Base-by-base conservation (phyloP, 148 eudicot genomes). In the Dysphania ambrosioides region DNA sequence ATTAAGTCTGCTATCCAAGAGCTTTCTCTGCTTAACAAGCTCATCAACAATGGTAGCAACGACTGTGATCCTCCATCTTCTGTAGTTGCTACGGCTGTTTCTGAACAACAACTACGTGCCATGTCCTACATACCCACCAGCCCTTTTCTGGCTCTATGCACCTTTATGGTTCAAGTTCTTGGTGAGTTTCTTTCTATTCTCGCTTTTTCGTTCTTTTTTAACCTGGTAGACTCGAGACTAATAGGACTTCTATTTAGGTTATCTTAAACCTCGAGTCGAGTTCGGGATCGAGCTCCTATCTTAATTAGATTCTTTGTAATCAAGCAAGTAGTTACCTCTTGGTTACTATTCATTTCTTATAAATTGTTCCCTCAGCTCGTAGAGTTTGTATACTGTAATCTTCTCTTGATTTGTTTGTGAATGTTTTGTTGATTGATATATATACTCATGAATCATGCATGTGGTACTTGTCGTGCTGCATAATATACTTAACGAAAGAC, bases 1-100 rank as follows among this genome's bases (percentile, higher is more conserved):
- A 64, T 64, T 64, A 64, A 64, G 26, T 64, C 68, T 64, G 41
- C 41, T 1, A 64, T 64, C 35, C 68, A 64, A 64, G 68, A 64
- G 41, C 68, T 64, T 64, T 32, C 26, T 64, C 21, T 64, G 24
- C 9, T 64, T 35, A 64, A 10, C 10, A 64, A 34, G 35, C 24
- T 64, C 18, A 64, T 34, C 16, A 64, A 31, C 24, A 64, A 64
- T 18, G 27, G 35, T 16, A 35, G 31, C 31, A n/a, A 64, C 12
- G 8, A 34, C 18, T 32, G 5, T 34, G 35, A 35, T 12, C 0
- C 26, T 64, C 21, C 68, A 32, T 29, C 38, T 24, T 27, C 31
- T 58, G 29, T 12, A 7, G 30, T 12, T 24, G 29, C 31, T 29
- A 35, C 13, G 29, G 35, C 34, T 60, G 35, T 11, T 60, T 34